A percentile compares a stretch with the other conserved stretches of the same genome.
phyloP scores from a whole-genome alignment of 192 early-diverging fungal genomes.

The Umbelopsis ramanniana region DNA sequence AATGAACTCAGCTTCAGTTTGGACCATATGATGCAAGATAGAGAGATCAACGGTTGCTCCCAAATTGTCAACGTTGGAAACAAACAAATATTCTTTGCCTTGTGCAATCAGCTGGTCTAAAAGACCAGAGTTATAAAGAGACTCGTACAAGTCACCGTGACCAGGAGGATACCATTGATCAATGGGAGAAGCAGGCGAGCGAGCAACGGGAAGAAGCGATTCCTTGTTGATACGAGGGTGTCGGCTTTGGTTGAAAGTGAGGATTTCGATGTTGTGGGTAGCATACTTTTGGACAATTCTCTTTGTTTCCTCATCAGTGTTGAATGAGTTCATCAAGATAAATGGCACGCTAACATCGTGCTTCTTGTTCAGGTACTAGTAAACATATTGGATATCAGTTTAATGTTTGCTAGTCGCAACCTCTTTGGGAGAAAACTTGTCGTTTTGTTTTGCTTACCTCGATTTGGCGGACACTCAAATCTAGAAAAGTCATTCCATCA shows the following conservation, averaged over 20 bases:
- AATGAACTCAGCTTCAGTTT: conserved; percentile 87
- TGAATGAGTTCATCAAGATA: conserved; percentile 99
- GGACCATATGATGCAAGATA: conserved; percentile 91
- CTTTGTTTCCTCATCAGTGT: conserved; percentile 97
- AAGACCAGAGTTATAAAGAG: conserved; percentile 90
- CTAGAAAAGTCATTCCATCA: conserved; percentile 97
- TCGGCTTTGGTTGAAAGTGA: conserved; percentile 98
- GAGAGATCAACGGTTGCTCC: conserved; percentile 95
- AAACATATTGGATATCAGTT: not conserved
- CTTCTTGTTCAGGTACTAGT: conserved; percentile 85
- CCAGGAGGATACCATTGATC: conserved; percentile 94
- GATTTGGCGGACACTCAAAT: conserved; percentile 97
- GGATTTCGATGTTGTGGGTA: conserved; percentile 87
- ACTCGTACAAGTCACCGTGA: conserved; percentile 98
- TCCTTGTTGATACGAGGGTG: conserved; percentile 95
- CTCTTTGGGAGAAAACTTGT: not conserved
- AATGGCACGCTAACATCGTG: conserved; percentile 93
- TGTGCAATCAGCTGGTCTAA: conserved; percentile 90
- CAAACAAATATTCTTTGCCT: conserved; percentile 98
- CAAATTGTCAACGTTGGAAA: conserved; percentile 98
- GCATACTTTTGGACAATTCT: conserved; percentile 99
- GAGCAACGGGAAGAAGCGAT: conserved; percentile 84
- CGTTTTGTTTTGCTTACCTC: conserved; percentile 61
- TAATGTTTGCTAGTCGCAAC: not conserved
- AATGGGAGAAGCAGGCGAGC: conserved; percentile 65